A percentile compares a stretch with the other conserved stretches of the same genome.
phyloP scores from a whole-genome alignment of 1,139 yeast genomes.

The Casaregolazyma suthepensis region DNA sequence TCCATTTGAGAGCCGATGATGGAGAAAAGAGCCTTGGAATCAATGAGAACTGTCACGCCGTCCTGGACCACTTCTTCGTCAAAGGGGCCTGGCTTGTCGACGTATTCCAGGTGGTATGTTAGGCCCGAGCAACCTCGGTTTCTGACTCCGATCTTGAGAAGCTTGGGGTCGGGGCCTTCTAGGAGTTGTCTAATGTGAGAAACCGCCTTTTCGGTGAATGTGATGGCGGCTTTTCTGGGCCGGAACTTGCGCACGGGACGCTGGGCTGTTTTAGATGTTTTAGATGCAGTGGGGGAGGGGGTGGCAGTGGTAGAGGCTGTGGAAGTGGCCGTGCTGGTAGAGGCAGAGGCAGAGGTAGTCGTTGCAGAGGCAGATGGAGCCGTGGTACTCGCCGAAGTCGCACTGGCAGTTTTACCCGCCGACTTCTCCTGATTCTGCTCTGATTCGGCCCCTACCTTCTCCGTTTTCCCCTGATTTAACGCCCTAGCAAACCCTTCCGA shows the following conservation, averaged over 20 bases:
- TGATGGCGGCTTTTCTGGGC: slow-evolving; percentile 85
- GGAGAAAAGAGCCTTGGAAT: slow-evolving; percentile 90
- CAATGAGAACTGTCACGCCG: slow-evolving; percentile 87
- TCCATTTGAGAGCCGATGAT: slow-evolving; percentile 98
- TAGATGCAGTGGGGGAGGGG: slow-evolving; percentile 8
- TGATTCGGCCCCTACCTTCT: neutral
- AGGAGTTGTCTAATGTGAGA: slow-evolving; percentile 60
- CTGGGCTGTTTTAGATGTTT: slow-evolving; percentile 15
- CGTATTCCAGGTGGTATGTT: slow-evolving; percentile 86
- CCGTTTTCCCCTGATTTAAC: neutral
- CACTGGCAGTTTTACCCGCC: neutral
- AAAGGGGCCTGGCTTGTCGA: slow-evolving; percentile 81
- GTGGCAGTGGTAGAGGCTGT: too few species aligned
- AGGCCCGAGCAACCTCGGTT: slow-evolving; percentile 96
- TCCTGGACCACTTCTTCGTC: slow-evolving; percentile 86
- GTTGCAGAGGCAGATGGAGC: slow-evolving; percentile 1
- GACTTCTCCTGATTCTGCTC: neutral
- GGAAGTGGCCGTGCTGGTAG: too few species aligned
- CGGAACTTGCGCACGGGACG: slow-evolving; percentile 54
- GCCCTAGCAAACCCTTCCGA: slow-evolving; percentile 5
- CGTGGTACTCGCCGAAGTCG: neutral
- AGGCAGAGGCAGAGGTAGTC: neutral
- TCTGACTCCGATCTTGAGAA: slow-evolving; percentile 87
- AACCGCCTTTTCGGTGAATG: slow-evolving; percentile 69
- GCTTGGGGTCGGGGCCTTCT: slow-evolving; percentile 78